Evolutionary conservation across 164 flowering plant species (phyloP), one percentile per base, ranked within the genome.

Genomic region (Dillenia suffruticosa): DNA sequence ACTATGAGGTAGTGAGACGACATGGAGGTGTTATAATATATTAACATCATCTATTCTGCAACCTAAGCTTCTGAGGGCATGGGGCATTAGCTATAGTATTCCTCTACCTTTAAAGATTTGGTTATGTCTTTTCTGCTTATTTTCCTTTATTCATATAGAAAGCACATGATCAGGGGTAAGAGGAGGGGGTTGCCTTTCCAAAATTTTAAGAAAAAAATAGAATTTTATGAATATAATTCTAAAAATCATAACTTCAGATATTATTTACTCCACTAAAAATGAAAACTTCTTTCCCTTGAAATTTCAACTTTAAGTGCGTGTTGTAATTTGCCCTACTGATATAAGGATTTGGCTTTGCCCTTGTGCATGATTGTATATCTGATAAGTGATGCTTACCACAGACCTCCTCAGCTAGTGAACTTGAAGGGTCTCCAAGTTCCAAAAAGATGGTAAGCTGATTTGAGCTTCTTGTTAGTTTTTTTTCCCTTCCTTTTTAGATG

Each of bases 361-460:
- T 48, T 12, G 40, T 7, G 5, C 7, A 32, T 11, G 40, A 51
- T 52, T 54, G 17, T 53, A 19, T 49, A 57, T 54, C 60, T 68
- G 70, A 64, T 51, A 10, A 54, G 12, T 10, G 24, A 7, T 62
- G 10, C 58, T 47, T 49, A 22, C 44, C 74, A 45, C 87, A 93
- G 98, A 84, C 59, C 15, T 53, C 72, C 15, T 53, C 72, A 8
- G 68, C 51, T 71, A 64, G 68, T 55, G 80, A 71, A 51, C 19
- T 51, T 26, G 68, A 67, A 56, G 81, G 66, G 57, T 80, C 89
- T 51, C 73, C 82, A 24, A 59, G 66, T 63, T 32, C 75, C 48
- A 90, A 93, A 75, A 93, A 75, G 80, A 74, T 82, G 96, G 98
- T 87, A 68, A 73, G 76, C 45, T 26, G 46, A 26, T 26, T 56